These are phyloP conservation scores for Aspergillus spinulosporus DNA, from an alignment of 2,329 filamentous ascomycete genomes.

Conservation along the genomic window DNA sequence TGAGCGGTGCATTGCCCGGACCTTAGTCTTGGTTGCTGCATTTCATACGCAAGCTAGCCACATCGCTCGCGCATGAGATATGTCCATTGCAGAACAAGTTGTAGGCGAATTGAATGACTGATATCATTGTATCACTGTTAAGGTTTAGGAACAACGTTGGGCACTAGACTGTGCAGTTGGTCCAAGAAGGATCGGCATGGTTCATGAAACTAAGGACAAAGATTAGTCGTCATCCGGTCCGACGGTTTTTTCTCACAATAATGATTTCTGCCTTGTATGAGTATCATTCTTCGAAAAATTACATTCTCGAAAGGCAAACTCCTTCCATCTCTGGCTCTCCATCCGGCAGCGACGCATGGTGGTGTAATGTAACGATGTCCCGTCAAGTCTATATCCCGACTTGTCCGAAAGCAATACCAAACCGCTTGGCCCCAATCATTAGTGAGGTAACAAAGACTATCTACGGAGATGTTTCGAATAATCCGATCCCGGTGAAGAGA, in stretches of 20 bases:
- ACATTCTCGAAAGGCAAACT: not conserved
- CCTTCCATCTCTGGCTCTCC: not conserved
- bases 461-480: not conserved
- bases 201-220: conserved; percentile 5
- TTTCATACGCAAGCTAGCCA: not conserved
- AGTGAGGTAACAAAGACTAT: not conserved
- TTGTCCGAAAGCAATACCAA: not conserved
- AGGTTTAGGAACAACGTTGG: conserved; percentile 4
- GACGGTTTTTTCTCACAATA: not conserved
- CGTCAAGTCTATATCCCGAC: not conserved
- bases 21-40: not conserved
- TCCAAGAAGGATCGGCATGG: conserved; percentile 9
- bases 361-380: not conserved
- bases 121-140: not conserved
- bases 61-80: not conserved
- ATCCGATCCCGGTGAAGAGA: conserved; percentile 2
- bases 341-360: not conserved
- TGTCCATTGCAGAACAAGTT: not conserved
- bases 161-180: conserved; percentile 8
- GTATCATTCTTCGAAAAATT: not conserved
- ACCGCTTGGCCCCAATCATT: not conserved
- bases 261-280: not conserved
- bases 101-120: not conserved
- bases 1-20: not conserved
- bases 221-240: not conserved